Evolutionary conservation across 2,329 filamentous ascomycete genomes (phyloP).

Genomic region (Chaetomiaceae sp.): DNA sequence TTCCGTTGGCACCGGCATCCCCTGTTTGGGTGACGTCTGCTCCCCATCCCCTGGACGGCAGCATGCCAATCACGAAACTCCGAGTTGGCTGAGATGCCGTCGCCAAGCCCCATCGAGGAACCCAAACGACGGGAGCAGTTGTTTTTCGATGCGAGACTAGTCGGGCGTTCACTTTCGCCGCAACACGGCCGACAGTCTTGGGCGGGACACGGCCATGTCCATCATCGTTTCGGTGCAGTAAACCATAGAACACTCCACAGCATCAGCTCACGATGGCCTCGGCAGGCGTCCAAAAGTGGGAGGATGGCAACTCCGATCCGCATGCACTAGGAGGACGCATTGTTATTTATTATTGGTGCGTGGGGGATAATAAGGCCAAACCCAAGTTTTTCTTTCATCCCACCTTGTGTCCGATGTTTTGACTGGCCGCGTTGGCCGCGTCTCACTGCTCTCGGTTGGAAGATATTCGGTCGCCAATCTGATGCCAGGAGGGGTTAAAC

Average conservation of each 20-base stretch:
- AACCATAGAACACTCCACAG: not conserved
- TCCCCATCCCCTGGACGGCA: not conserved
- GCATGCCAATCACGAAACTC: conserved; percentile 12
- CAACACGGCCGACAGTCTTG: not conserved
- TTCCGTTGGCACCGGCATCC: conserved; percentile 19
- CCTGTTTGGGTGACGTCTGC: conserved; percentile 24
- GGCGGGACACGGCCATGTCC: not conserved
- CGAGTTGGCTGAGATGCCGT: conserved; percentile 11
- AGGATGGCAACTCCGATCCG: conserved; percentile 17
- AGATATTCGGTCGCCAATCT: not conserved
- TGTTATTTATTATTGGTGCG: conserved; percentile 2
- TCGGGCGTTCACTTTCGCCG: not conserved
- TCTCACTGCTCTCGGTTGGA: not conserved
- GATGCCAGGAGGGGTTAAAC: not conserved
- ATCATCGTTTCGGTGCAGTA: conserved; percentile 2
- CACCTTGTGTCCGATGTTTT: not conserved
- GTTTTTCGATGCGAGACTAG: conserved; percentile 5
- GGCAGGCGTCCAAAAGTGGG: conserved; percentile 15
- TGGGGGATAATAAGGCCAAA: conserved; percentile 10
- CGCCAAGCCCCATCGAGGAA: conserved; percentile 8
- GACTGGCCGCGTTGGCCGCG: too few species aligned
- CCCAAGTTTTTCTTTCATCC: not conserved
- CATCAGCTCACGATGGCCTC: conserved; percentile 17
- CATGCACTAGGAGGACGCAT: conserved; percentile 3
- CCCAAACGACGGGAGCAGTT: not conserved